A percentile compares a stretch with the other conserved stretches of the same genome.
Evolutionary conservation across 768 basidiomycete species (phyloP).

Genomic region (Naganishia friedmannii): DNA sequence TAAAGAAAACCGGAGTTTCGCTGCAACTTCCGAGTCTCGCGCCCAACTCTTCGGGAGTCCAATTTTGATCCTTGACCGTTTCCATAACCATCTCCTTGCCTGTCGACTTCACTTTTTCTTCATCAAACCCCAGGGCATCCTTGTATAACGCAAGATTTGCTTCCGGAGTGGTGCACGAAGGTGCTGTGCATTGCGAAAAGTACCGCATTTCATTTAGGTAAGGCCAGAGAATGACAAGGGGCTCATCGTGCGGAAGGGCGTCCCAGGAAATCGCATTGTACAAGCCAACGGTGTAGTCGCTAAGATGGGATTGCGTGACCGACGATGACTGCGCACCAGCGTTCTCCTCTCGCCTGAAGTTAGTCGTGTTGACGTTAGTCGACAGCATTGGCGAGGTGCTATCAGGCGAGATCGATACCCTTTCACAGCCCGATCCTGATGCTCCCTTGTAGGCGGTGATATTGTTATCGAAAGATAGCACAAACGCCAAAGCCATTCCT

Average conservation of each 20-base stretch:
- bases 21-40: neutral
- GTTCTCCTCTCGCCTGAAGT: neutral
- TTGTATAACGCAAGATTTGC: neutral
- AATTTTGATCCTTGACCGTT: neutral
- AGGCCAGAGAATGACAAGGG: neutral
- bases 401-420: neutral
- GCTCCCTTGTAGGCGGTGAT: neutral
- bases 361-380: too few relatives aligned
- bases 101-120: too few relatives aligned
- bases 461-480: neutral
- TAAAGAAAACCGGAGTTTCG: too few relatives aligned
- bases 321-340: neutral
- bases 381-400: neutral
- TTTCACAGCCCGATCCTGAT: neutral
- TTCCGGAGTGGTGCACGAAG: neutral
- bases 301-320: neutral
- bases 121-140: neutral
- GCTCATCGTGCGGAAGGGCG: neutral
- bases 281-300: neutral
- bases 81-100: neutral
- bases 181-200: neutral
- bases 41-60: neutral
- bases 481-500: neutral
- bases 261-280: neutral
- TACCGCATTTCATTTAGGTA: neutral